Percentiles rank a stretch among this genome's conserved stretches.
These are phyloP conservation scores for Tolypocladium paradoxum DNA, from an alignment of 2,329 filamentous ascomycete species.

Conservation along the genomic window DNA sequence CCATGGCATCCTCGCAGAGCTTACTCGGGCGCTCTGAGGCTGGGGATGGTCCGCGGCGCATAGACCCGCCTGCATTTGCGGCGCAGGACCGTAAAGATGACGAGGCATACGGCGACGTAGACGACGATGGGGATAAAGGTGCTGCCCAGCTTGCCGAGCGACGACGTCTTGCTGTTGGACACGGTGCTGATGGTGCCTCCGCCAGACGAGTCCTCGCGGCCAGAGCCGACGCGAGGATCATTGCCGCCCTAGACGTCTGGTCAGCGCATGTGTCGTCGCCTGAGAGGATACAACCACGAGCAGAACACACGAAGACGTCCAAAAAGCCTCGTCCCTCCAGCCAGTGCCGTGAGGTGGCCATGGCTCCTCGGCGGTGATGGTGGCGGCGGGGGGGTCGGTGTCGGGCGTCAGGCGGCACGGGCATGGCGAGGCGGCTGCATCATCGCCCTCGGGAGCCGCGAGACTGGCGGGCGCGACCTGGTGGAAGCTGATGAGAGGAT, in stretches of 20 bases:
- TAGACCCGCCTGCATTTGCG: constrained; percentile 42
- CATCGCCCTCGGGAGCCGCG: neutral
- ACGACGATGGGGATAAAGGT: constrained; percentile 45
- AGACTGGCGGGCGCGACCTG: neutral
- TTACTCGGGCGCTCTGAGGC: constrained; percentile 33
- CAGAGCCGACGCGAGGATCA: constrained; percentile 24
- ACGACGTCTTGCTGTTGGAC: constrained; percentile 21
- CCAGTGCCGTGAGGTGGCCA: neutral
- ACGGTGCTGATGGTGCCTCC: constrained; percentile 23
- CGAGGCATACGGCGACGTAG: constrained; percentile 37
- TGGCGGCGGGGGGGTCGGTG: neutral
- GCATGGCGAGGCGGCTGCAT: constrained; percentile 2
- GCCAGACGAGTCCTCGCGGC: constrained; percentile 19
- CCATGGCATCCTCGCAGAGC: constrained; percentile 2
- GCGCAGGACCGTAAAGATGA: constrained; percentile 38
- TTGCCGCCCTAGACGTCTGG: neutral
- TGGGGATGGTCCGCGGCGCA: constrained; percentile 38
- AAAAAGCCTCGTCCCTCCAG: constrained; percentile 1
- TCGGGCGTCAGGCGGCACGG: constrained; percentile 2
- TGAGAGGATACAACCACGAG: no score
- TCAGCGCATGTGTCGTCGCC: neutral
- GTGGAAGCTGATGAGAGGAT: neutral
- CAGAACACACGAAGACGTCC: constrained; percentile 2
- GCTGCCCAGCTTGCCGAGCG: constrained; percentile 27
- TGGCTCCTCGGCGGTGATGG: neutral